Percentiles rank a stretch among this genome's conserved stretches.
Conservation (phyloP, 2,329 filamentous ascomycete species). For the Atkinsonella hypoxylon region DNA sequence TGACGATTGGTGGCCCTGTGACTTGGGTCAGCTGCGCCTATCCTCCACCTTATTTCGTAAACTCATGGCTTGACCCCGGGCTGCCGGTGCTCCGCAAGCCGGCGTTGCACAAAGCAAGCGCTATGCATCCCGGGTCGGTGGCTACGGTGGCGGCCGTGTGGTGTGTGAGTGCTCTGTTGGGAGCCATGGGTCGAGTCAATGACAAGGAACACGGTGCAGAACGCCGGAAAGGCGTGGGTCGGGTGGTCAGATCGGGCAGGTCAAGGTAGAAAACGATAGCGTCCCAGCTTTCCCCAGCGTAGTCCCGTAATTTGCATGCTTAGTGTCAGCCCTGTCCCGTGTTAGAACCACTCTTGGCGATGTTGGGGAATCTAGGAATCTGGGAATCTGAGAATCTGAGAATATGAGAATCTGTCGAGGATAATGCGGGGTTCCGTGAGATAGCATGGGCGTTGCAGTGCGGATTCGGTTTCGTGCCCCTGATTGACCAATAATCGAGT, state of each 20-base stretch:
- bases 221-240: conserved; percentile 2
- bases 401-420: too few species aligned
- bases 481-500: too few species aligned
- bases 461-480: too few species aligned
- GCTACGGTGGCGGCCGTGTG: too few species aligned
- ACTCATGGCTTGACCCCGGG: not conserved
- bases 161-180: too few species aligned
- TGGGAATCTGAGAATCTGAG: too few species aligned
- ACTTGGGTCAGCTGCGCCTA: conserved; percentile 8
- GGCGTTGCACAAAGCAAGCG: not conserved
- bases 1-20: conserved; percentile 7
- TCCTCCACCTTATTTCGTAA: not conserved
- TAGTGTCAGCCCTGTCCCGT: too few species aligned
- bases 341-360: too few species aligned
- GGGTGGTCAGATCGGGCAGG: conserved; percentile 6
- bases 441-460: too few species aligned
- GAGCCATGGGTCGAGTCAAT: conserved; percentile 1
- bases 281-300: not conserved
- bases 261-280: conserved; percentile 3
- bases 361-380: too few species aligned
- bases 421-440: too few species aligned
- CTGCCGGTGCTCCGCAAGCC: conserved; percentile 1
- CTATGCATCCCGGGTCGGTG: conserved; percentile 3
- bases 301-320: not conserved
- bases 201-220: not conserved